Evolutionary conservation across 805 yeast genomes (phyloP), one percentile per base, ranked within the genome.

Genomic region (Wickerhamiella nectarea): DNA sequence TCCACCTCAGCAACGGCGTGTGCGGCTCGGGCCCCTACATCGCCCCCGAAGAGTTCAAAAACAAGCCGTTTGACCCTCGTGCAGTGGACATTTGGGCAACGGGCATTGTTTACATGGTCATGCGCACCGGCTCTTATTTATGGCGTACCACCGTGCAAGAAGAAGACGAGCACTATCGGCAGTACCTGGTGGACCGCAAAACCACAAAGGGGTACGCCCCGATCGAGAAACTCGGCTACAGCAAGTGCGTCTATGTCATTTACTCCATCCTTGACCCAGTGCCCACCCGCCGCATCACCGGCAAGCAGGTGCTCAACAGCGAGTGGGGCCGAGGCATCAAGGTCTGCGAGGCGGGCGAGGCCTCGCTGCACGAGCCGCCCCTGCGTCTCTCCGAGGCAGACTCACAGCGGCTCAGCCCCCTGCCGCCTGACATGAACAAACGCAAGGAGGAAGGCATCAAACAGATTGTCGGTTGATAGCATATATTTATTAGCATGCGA

Each of bases 241-340:
- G 93, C 1, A 69, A 94, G 53, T 87, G 97, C 58, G 69, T 95
- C 43, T 89, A 89, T 56, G 97, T 89, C 34, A 80, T 91, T 46
- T 89, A 89, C 60, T 83, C 95, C 17, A 81, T 91, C 44, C 66
- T 91, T 52, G 97, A 91, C 58, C 98, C 98, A 1, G 76, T 80
- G 26, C 94, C 98, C 3, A 66, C 71, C 11, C 71, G 96, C 53
- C 72, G 97, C 58, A 81, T 91, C 50, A 87, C 82, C 20, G 93
- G 93, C 11, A 75, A 75, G 53, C 96, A 89, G 62, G 75, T 87
- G 21, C 66, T 91, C 57, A 86, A 81, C 56, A 79, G 91, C 59
- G 97, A 91, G 61, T 89, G 97, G 97, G 94, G 94, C 0, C 68
- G 96, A 47, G 93, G 84, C 58, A 86, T 89, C 49, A 70, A 66